Conservation (phyloP, 345 rosid species). For the Eucalyptus leucophloia region DNA sequence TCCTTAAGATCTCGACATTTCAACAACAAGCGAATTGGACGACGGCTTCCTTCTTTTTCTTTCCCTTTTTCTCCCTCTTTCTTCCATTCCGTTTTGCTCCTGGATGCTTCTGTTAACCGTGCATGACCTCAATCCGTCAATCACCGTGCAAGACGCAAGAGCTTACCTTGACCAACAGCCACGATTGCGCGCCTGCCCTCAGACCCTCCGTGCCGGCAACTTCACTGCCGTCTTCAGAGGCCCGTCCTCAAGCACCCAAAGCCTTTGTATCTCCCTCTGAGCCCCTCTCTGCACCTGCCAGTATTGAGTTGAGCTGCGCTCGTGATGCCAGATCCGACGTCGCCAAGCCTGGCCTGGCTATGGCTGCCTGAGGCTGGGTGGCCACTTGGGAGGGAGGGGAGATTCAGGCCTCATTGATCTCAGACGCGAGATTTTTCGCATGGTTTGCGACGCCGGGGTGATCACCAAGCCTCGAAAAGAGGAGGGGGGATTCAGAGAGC, state of each 20-base stretch:
- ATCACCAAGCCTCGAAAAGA: background rate
- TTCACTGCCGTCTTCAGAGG: background rate
- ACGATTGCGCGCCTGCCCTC: accelerated
- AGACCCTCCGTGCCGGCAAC: background rate
- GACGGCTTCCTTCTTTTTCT: no score
- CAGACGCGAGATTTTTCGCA: background rate
- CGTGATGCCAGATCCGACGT: background rate
- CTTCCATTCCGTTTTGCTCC: background rate
- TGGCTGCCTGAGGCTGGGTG: background rate
- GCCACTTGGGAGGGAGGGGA: background rate
- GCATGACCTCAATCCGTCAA: background rate
- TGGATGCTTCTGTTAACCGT: background rate
- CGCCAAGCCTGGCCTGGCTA: background rate
- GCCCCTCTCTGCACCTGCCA: background rate
- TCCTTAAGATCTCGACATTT: background rate
- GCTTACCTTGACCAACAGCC: background rate
- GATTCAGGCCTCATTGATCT: background rate
- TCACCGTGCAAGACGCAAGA: background rate
- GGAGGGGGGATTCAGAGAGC: background rate
- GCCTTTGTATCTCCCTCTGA: background rate
- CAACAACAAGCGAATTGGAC: background rate
- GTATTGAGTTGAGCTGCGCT: background rate
- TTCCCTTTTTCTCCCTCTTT: background rate
- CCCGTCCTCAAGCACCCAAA: accelerated
- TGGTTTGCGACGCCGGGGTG: background rate